Evolutionary conservation across 2,329 filamentous ascomycete species (phyloP), one percentile per base, ranked within the genome.

Genomic region (Colletotrichum limetticola): DNA sequence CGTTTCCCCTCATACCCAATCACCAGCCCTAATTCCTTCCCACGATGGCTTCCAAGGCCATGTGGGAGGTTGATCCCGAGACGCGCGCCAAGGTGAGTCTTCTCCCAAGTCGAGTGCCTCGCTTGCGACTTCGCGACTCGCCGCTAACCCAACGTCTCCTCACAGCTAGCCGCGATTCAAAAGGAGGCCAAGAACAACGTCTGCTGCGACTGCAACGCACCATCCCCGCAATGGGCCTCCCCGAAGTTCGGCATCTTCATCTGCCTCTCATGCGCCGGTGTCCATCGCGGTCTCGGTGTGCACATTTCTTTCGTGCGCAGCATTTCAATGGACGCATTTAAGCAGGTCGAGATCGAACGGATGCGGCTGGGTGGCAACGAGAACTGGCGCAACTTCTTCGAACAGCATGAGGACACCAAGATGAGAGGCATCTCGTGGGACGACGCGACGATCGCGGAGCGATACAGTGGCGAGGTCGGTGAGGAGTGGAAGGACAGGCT

Each of bases 21-120:
- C 26, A 26, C 5, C 57, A 22, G 42, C 22, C 24, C 55, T 53
- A 24, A 61, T 42, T n/a, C n/a, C 60, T 66, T 69, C 62, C 77
- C 77, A 78, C 77, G 69, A 90, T 91, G 90, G 86, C 90, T 77
- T 88, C 91, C 80, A 96, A 95, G 85, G 90, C 89, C 77, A 96
- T 98, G 93, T 99, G 97, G 97, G 97, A 99, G 86, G 95, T 99
- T 77, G 97, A 99, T 84, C 97, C 97, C 61, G 96, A 98, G 88
- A 98, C 96, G 74, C 91, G 95, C 85, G 95, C 93, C 81, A 98
- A 98, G 91, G 95, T 97, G 86, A 78, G 83, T 72, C 30, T 70
- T 65, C 66, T 30, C 28, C 24, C 37, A 12, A 63, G 35, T 49
- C 49, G 46, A 69, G 26, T 11, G 55, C 42, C 55, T 62, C 19